phyloP scores from a whole-genome alignment of 73 alveolate genomes.

The Symbiodinium natans region DNA sequence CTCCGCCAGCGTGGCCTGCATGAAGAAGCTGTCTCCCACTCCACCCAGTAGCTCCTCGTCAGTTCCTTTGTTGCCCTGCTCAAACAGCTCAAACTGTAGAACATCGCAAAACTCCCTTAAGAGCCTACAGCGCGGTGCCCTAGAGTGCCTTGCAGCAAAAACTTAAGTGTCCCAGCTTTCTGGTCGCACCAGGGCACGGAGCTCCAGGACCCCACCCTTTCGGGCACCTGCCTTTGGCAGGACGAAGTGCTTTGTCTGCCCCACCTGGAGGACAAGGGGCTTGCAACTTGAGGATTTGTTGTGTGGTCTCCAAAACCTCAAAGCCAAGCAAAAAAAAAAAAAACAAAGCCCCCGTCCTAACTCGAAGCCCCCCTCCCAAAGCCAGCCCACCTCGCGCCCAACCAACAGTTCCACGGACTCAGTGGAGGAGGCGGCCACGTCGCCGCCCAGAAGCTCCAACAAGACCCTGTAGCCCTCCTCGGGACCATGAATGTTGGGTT shows the following conservation, averaged over 20 bases:
- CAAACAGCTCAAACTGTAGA: no score
- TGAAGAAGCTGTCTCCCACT: neutral
- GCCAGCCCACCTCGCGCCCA: neutral
- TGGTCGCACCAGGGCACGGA: conserved; percentile 16
- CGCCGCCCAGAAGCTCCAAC: conserved; percentile 38
- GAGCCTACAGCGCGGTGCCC: no score
- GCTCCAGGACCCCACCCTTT: conserved; percentile 33
- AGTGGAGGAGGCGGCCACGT: conserved; percentile 58
- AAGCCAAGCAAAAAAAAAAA: neutral
- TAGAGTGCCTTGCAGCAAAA: no score
- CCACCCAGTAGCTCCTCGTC: conserved; percentile 8
- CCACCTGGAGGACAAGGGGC: neutral
- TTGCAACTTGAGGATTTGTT: no score
- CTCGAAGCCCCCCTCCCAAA: neutral
- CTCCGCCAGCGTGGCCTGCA: conserved; percentile 66
- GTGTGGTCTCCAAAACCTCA: neutral
- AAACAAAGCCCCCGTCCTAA: neutral
- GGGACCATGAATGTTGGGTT: neutral
- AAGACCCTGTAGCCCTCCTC: conserved; percentile 25
- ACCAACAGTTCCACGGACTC: conserved; percentile 45
- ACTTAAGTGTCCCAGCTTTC: no score
- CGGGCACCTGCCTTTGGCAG: neutral
- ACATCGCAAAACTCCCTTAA: no score
- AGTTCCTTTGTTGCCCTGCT: conserved; percentile 17
- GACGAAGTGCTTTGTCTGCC: neutral